phyloP scores from a whole-genome alignment of 1,284 basidiomycete genomes.

The Neonothopanus nambi region DNA sequence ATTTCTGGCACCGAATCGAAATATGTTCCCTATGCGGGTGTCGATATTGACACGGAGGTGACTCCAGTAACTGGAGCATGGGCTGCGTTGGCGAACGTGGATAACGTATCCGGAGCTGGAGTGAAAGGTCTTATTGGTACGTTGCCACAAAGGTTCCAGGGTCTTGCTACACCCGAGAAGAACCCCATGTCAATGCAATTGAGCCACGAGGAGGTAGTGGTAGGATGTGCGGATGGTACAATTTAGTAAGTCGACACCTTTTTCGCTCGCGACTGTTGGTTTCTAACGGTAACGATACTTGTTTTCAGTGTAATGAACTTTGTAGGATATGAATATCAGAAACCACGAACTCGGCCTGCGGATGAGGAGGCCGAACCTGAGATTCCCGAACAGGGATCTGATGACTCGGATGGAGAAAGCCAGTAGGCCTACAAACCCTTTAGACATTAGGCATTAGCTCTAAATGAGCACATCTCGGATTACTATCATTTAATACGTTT shows the following conservation, averaged over 20 bases:
- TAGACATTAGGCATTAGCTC: no score
- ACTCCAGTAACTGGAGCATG: constrained; percentile 67
- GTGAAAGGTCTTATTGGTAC: constrained; percentile 60
- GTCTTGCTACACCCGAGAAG: constrained; percentile 79
- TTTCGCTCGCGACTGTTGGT: no score
- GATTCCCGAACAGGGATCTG: neutral
- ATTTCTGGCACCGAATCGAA: neutral
- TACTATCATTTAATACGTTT: no score
- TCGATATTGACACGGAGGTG: constrained; percentile 64
- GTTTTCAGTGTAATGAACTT: constrained; percentile 68
- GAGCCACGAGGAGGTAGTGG: constrained; percentile 83
- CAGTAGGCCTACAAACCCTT: no score
- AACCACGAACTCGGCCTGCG: constrained; percentile 3
- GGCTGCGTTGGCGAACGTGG: constrained; percentile 54
- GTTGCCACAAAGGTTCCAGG: constrained; percentile 65
- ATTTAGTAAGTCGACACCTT: constrained; percentile 69
- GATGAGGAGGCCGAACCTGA: constrained; percentile 9
- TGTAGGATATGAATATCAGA: constrained; percentile 63
- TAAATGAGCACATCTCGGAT: no score
- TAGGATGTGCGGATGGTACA: constrained; percentile 85
- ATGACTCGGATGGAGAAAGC: neutral
- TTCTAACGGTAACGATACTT: constrained; percentile 3
- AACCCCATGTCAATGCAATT: constrained; percentile 89
- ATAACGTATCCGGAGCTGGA: constrained; percentile 27
- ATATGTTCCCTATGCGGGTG: constrained; percentile 7